Evolutionary conservation across 2,329 filamentous ascomycete species (phyloP), one percentile per base, ranked within the genome.

Genomic region (Plectosphaerella cucumerina): DNA sequence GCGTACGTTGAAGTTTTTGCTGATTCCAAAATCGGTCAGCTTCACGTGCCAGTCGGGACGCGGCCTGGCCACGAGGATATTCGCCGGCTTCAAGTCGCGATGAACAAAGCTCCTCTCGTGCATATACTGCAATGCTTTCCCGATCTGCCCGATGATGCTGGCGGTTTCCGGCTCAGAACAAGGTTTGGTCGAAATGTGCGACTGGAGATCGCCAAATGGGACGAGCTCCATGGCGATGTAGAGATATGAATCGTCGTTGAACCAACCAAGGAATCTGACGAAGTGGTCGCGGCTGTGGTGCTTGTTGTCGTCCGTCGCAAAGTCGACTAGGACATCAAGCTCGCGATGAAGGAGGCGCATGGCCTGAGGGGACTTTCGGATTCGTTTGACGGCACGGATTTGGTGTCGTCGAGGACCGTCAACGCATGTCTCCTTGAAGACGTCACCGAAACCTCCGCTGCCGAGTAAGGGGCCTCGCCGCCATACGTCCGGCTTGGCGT

Each of bases 201-300:
- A 46, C 34, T 55, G 46, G 17, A 64, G 48, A 22, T 62, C 59
- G 0, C 61, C 60, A 6, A 49, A 21, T 14, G 56, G 55, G 22
- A 57, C 46, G 46, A 59, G 61, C 45, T 63, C 59, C 61, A 62
- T 63, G 10, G 58, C 54, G 34, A 64, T 60, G 44, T 50, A 59
- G 3, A 62, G 44, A 6, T 34, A 51, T 1, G 51, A 41, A 3
- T 44, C 20, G 4, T 20, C 37, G 12, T 56, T 51, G 44, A 59
- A 62, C 61, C 60, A 64, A 4, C 60, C 60, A 10, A 55, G 44
- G n/a, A 49, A 51, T 42, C 57, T 56, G 14, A 62, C 59, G 31
- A 64, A 64, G 5, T 34, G 1, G 15, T 22, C 15, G 4, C 45
- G 15, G 21, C 17, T 45, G 31, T 22, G 12, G 18, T n/a, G 45